Evolutionary conservation across 306 rosid species (phyloP).

Genomic region (Pterocarpus macrocarpus): DNA sequence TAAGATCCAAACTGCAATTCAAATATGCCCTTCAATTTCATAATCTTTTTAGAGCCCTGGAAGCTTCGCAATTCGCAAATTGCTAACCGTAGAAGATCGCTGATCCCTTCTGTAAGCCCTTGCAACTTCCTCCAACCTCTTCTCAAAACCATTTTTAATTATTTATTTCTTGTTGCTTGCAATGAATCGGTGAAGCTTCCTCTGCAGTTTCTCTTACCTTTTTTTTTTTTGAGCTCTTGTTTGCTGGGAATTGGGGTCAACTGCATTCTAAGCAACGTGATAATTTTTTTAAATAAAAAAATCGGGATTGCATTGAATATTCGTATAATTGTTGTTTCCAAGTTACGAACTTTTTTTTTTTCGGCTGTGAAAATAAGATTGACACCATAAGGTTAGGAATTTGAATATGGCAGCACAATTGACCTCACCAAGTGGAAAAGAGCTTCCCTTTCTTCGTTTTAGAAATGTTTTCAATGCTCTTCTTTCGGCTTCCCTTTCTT

Average conservation of each 20-base stretch:
- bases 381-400: background rate
- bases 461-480: background rate
- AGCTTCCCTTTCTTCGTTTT: slow-evolving; percentile 14
- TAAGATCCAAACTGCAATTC: background rate
- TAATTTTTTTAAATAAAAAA: background rate
- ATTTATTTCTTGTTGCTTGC: background rate
- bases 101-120: slow-evolving; percentile 51
- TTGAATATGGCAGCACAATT: background rate
- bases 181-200: slow-evolving; percentile 15
- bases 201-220: background rate
- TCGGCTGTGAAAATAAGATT: background rate
- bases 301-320: background rate
- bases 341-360: background rate
- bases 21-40: background rate
- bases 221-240: background rate
- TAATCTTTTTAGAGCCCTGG: background rate
- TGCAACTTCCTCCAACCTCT: background rate
- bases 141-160: background rate
- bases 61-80: slow-evolving; percentile 27
- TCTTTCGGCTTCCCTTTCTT: background rate
- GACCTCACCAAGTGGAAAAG: background rate
- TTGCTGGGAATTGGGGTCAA: slow-evolving; percentile 14
- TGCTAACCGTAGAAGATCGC: slow-evolving; percentile 33
- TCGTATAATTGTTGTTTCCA: slow-evolving; percentile 1
- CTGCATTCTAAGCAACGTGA: slow-evolving; percentile 2